phyloP scores from a whole-genome alignment of 2,329 filamentous ascomycete species.

The Ambrosiella beaveri region DNA sequence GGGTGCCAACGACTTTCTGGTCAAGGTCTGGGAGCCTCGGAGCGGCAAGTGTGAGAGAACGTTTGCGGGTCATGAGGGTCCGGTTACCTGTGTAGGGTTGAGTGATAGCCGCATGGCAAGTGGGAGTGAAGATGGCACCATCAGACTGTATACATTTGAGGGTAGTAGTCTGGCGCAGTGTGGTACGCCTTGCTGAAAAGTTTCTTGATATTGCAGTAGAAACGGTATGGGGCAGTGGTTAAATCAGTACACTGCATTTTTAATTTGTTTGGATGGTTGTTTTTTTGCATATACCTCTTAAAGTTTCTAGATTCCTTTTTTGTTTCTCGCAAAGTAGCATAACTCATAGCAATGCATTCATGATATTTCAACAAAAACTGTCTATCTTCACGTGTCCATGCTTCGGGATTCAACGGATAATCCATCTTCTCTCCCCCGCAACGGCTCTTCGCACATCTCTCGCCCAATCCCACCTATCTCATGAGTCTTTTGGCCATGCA shows the following conservation, averaged over 20 bases:
- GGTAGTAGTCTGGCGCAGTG: slow-evolving; percentile 28
- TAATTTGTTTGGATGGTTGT: not conserved
- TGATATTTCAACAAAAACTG: no score
- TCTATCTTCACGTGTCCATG: no score
- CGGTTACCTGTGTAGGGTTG: slow-evolving; percentile 82
- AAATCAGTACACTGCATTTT: not conserved
- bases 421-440: no score
- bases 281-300: not conserved
- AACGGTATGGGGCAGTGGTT: not conserved
- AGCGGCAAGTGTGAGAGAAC: slow-evolving; percentile 85
- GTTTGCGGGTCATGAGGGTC: slow-evolving; percentile 76
- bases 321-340: no score
- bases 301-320: not conserved
- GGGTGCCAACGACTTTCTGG: slow-evolving; percentile 82
- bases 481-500: no score
- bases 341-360: no score
- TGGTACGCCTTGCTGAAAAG: slow-evolving; percentile 28
- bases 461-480: no score
- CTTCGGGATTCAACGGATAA: no score
- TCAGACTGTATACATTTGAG: slow-evolving; percentile 66
- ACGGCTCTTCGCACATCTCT: no score
- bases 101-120: slow-evolving; percentile 81
- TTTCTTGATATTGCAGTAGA: slow-evolving; percentile 16
- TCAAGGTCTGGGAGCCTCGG: slow-evolving; percentile 84
- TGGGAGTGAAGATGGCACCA: slow-evolving; percentile 84